Evolutionary conservation across 108 stramenopile genomes (phyloP).

Genomic region (Epithemia pelagica): DNA sequence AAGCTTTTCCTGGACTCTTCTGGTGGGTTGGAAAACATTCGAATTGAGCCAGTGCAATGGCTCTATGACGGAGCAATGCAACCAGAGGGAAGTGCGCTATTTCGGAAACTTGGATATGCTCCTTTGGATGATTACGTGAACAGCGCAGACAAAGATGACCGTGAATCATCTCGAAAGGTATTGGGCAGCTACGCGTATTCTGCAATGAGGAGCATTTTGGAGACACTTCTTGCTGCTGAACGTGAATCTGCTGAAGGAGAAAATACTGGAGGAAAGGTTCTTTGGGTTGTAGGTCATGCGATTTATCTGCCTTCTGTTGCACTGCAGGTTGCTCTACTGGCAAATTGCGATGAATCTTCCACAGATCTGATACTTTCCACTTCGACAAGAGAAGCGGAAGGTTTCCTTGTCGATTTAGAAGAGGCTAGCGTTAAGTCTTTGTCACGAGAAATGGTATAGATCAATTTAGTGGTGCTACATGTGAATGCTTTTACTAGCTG

Average conservation of each 20-base stretch:
- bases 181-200: slow-evolving; percentile 33
- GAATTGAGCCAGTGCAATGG: neutral
- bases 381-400: slow-evolving; percentile 46
- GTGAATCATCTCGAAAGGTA: slow-evolving; percentile 16
- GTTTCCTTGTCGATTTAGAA: slow-evolving; percentile 32
- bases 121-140: slow-evolving; percentile 34
- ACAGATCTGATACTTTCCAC: slow-evolving; percentile 26
- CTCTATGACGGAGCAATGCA: slow-evolving; percentile 48
- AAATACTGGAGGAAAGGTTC: neutral
- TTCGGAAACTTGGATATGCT: slow-evolving; percentile 42
- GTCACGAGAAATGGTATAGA: no score
- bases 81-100: slow-evolving; percentile 32
- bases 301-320: slow-evolving; percentile 43
- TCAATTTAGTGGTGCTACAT: no score
- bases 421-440: neutral
- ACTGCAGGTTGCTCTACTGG: slow-evolving; percentile 23
- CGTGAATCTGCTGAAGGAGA: neutral
- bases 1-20: slow-evolving; percentile 29
- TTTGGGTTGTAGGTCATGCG: slow-evolving; percentile 40
- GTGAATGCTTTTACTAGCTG: neutral
- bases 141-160: slow-evolving; percentile 19
- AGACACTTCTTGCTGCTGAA: neutral
- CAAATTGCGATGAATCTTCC: slow-evolving; percentile 16
- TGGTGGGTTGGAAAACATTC: neutral
- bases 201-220: slow-evolving; percentile 17